Evolutionary conservation across 2,329 filamentous ascomycete species (phyloP).

Genomic region (Aspergillus proliferans): DNA sequence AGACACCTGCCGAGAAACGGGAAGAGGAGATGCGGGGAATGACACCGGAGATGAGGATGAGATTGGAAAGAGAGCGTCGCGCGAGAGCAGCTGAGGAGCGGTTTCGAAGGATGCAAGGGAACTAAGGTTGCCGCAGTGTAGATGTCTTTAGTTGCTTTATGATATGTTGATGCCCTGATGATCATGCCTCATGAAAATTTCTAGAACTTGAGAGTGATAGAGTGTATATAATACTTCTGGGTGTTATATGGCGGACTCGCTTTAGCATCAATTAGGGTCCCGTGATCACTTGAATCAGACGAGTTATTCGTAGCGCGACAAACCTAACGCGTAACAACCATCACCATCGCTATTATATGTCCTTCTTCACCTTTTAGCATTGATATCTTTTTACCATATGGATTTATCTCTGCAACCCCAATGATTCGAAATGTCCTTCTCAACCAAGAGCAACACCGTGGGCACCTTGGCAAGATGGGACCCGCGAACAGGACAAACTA

Average conservation of each 20-base stretch:
- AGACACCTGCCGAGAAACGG: conserved; percentile 72
- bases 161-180: not conserved
- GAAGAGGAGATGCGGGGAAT: conserved; percentile 79
- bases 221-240: too few relatives aligned
- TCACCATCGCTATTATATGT: not conserved
- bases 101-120: conserved; percentile 59
- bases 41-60: conserved; percentile 79
- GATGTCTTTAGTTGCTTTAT: not conserved
- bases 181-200: not conserved
- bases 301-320: too few relatives aligned
- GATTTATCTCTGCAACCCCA: not conserved
- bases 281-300: too few relatives aligned
- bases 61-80: conserved; percentile 78
- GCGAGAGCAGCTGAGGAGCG: conserved; percentile 89
- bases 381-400: not conserved
- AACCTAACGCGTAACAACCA: not conserved
- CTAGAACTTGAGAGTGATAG: too few relatives aligned
- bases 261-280: too few relatives aligned
- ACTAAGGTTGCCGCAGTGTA: conserved; percentile 6
- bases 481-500: conserved; percentile 8
- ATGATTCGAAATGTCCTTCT: conserved; percentile 1
- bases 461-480: conserved; percentile 20
- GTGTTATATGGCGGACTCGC: too few relatives aligned
- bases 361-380: not conserved
- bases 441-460: conserved; percentile 6